phyloP scores from a whole-genome alignment of 1,284 basidiomycete species.

The Fomitopsis betulina region DNA sequence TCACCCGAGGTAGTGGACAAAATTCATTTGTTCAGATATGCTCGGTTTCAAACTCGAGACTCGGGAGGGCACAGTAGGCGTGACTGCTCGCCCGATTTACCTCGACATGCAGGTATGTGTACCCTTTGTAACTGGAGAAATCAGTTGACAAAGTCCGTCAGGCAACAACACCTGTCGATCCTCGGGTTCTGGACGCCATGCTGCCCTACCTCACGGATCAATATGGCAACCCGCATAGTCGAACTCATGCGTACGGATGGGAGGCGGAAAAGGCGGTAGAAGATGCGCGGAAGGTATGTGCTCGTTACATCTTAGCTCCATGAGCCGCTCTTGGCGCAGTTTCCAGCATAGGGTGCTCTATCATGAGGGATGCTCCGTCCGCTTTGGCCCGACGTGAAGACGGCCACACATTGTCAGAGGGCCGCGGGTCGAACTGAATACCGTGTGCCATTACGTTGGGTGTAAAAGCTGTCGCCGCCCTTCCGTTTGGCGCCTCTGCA shows the following conservation, averaged over 20 bases:
- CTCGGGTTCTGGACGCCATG: conserved; percentile 96
- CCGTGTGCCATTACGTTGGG: too few species aligned
- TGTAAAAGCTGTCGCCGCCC: too few species aligned
- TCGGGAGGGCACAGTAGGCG: conserved; percentile 57
- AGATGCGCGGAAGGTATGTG: conserved; percentile 74
- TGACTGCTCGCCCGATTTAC: conserved; percentile 84
- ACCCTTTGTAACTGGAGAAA: not conserved
- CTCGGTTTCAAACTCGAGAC: conserved; percentile 84
- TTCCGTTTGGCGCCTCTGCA: too few species aligned
- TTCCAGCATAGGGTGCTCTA: not conserved
- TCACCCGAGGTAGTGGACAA: not conserved
- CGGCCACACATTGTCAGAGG: too few species aligned
- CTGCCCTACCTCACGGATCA: conserved; percentile 94
- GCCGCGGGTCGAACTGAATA: too few species aligned
- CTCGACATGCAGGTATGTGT: conserved; percentile 83
- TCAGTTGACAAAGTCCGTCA: conserved; percentile 27
- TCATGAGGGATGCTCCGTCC: not conserved
- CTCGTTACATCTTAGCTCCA: not conserved
- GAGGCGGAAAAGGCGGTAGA: conserved; percentile 96
- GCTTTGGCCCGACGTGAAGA: too few species aligned
- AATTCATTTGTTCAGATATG: conserved; percentile 59
- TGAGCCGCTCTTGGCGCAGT: not conserved
- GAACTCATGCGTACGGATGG: conserved; percentile 99
- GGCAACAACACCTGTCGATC: conserved; percentile 98
- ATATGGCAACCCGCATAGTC: conserved; percentile 97